Evolutionary conservation across 176 grass and related monocot species (phyloP).

Genomic region (Rhipidocladum racemiflorum): DNA sequence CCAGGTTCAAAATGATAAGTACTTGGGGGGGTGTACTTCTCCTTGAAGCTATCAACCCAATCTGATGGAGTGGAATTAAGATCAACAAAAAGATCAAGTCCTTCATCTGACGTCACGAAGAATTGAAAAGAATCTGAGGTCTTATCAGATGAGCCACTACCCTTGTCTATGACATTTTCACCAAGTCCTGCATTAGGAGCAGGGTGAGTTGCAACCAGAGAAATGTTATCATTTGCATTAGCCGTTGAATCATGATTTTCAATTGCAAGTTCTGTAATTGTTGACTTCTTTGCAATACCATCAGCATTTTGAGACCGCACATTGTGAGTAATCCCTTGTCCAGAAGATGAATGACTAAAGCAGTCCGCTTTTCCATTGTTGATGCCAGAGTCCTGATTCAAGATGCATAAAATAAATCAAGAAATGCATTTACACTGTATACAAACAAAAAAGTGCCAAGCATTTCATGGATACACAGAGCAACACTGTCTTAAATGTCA

Average conservation of each 20-base stretch:
- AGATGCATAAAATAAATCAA: slow-evolving; percentile 28
- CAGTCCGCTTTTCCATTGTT: slow-evolving; percentile 43
- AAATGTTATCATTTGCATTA: slow-evolving; percentile 26
- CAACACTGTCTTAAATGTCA: background rate
- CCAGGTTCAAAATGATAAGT: slow-evolving; percentile 24
- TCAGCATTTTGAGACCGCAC: slow-evolving; percentile 16
- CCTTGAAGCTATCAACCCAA: slow-evolving; percentile 59
- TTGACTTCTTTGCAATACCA: slow-evolving; percentile 32
- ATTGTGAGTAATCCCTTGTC: slow-evolving; percentile 33
- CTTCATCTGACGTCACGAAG: slow-evolving; percentile 72
- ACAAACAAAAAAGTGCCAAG: slow-evolving; percentile 11
- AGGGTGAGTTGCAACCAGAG: slow-evolving; percentile 17
- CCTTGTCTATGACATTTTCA: slow-evolving; percentile 36
- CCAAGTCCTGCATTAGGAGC: slow-evolving; percentile 14
- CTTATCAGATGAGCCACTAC: slow-evolving; percentile 30
- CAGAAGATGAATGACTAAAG: slow-evolving; percentile 34
- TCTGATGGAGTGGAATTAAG: slow-evolving; percentile 57
- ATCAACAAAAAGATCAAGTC: slow-evolving; percentile 79
- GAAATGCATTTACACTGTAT: slow-evolving; percentile 11
- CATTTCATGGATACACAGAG: background rate
- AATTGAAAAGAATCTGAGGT: slow-evolving; percentile 50
- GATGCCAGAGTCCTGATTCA: slow-evolving; percentile 40
- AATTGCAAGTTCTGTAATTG: slow-evolving; percentile 25
- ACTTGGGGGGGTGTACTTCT: slow-evolving; percentile 32
- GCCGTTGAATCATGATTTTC: slow-evolving; percentile 27